phyloP scores from a whole-genome alignment of 2,329 filamentous ascomycete genomes.

The Xylaria sp. region DNA sequence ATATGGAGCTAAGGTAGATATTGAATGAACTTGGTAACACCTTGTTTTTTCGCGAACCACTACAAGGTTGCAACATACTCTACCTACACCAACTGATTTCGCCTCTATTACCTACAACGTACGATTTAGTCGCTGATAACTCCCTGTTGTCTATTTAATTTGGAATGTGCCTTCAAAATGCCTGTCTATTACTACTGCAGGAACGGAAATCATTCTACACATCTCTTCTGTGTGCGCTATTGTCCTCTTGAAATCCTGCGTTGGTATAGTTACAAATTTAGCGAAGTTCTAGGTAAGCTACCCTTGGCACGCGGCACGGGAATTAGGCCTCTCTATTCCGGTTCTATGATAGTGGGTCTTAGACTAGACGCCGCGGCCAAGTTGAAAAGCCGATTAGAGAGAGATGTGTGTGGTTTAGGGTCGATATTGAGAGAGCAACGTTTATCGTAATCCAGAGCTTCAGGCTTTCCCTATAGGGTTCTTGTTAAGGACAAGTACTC shows the following conservation, averaged over 20 bases:
- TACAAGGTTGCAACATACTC: constrained; percentile 14
- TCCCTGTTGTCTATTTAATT: constrained; percentile 15
- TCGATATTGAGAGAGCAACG: constrained; percentile 13
- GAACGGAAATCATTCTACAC: constrained; percentile 17
- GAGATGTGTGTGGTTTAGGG: constrained; percentile 7
- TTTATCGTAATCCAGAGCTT: background rate
- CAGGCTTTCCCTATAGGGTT: background rate
- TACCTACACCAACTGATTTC: constrained; percentile 15
- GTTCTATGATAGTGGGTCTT: constrained; percentile 26
- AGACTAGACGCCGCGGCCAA: background rate
- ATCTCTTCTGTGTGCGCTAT: background rate
- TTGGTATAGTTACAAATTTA: constrained; percentile 11
- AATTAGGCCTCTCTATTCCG: constrained; percentile 28
- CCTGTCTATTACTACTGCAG: constrained; percentile 28
- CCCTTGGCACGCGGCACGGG: constrained; percentile 24
- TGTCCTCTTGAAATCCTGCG: background rate
- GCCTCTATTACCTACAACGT: constrained; percentile 18
- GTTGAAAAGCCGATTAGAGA: constrained; percentile 6
- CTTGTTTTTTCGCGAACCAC: background rate
- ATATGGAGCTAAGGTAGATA: constrained; percentile 14
- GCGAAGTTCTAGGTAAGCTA: constrained; percentile 9
- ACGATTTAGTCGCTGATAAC: constrained; percentile 4
- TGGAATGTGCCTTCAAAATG: constrained; percentile 32
- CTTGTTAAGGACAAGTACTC: background rate
- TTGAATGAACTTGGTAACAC: constrained; percentile 14